Conservation (phyloP, 768 basidiomycete genomes). For the Rhodotorula sphaerocarpa region DNA sequence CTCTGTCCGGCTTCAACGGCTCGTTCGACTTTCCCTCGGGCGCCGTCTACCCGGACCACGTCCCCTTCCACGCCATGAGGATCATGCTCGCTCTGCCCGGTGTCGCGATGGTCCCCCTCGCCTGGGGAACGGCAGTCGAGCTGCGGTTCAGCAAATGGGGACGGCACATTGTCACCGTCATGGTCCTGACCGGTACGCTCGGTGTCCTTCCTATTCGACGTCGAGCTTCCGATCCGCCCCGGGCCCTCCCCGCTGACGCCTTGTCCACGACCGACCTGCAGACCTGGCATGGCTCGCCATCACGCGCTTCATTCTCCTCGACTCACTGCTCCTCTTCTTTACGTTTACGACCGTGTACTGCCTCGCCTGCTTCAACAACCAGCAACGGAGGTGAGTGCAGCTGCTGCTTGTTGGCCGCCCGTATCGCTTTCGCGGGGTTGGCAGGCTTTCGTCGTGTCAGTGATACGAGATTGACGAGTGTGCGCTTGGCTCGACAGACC, state of each 20-base stretch:
- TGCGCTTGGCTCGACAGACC: constrained; percentile 60
- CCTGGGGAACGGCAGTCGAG: constrained; percentile 93
- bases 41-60: constrained; percentile 65
- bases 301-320: constrained; percentile 91
- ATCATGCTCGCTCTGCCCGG: constrained; percentile 91
- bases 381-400: constrained; percentile 72
- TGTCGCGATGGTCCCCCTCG: constrained; percentile 87
- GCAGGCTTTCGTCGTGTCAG: neutral
- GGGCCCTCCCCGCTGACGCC: neutral
- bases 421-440: neutral
- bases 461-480: too few species aligned
- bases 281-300: constrained; percentile 96
- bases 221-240: neutral
- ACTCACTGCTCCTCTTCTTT: constrained; percentile 98
- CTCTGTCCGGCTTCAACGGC: constrained; percentile 85
- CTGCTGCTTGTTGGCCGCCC: neutral
- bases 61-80: constrained; percentile 90
- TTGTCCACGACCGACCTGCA: constrained; percentile 43
- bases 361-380: constrained; percentile 91
- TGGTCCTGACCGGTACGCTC: constrained; percentile 75
- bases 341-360: constrained; percentile 94
- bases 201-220: constrained; percentile 12
- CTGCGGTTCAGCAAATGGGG: constrained; percentile 83
- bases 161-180: constrained; percentile 82
- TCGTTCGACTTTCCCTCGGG: constrained; percentile 91